Conservation (phyloP, 1,284 basidiomycete genomes). For the Cutaneotrichosporon cutaneum region DNA sequence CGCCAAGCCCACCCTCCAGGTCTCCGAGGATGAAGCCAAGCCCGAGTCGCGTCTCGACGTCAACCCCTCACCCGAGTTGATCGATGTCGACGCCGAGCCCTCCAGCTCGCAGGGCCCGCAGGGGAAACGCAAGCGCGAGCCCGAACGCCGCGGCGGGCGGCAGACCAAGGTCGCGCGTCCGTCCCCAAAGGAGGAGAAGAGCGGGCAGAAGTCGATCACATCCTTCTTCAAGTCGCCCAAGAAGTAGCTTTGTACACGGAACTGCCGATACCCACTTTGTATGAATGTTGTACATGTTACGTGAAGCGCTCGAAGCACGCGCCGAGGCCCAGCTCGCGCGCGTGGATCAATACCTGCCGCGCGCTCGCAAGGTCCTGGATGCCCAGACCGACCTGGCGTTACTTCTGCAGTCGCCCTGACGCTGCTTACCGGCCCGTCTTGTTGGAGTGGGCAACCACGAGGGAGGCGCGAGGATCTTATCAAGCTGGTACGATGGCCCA, state of each 20-base stretch:
- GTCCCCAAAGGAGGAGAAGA: conserved; percentile 25
- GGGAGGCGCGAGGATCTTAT: no score
- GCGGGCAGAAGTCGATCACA: conserved; percentile 41
- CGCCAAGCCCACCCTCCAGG: neutral
- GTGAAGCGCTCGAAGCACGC: neutral
- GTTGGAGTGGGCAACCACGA: no score
- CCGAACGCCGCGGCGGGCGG: conserved; percentile 29
- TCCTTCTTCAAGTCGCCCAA: conserved; percentile 41
- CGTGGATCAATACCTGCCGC: neutral
- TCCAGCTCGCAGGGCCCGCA: neutral
- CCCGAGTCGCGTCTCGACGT: neutral
- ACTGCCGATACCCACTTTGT: neutral
- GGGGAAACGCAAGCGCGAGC: conserved; percentile 11
- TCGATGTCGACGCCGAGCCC: conserved; percentile 9
- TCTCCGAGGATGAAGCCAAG: neutral
- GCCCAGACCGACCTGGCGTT: neutral
- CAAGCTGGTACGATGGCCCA: no score
- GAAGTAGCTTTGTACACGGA: conserved; percentile 18
- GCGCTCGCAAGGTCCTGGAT: neutral
- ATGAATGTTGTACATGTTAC: neutral
- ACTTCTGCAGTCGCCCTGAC: no score
- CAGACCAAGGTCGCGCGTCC: conserved; percentile 39
- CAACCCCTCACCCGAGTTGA: neutral
- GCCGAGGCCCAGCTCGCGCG: neutral
- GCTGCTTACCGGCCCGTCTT: no score